phyloP scores from a whole-genome alignment of 139 green algal species.

The Nannochloris sp. region DNA sequence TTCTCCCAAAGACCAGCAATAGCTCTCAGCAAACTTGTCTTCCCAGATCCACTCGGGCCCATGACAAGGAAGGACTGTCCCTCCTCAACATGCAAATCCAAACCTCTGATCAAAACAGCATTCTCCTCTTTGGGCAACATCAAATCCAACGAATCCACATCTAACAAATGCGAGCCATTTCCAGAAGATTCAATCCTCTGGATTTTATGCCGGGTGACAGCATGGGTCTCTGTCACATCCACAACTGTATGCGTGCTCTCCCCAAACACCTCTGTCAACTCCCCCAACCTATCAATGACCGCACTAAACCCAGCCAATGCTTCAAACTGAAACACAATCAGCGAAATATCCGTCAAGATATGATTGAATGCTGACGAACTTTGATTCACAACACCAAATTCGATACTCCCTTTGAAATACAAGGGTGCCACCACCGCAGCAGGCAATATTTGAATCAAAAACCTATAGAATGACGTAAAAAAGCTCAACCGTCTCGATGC shows the following conservation, averaged over 20 bases:
- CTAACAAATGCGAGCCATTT: background rate
- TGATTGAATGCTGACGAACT: constrained; percentile 91
- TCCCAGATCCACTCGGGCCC: constrained; percentile 80
- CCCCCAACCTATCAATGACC: constrained; percentile 80
- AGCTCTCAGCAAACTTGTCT: constrained; percentile 82
- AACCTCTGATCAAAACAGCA: constrained; percentile 12
- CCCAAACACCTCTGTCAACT: constrained; percentile 68
- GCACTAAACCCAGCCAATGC: constrained; percentile 79
- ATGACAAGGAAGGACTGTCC: constrained; percentile 76
- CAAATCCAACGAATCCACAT: constrained; percentile 43
- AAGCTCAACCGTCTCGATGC: constrained; percentile 88
- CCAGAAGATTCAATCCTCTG: background rate
- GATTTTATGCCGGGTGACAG: background rate
- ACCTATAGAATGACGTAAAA: constrained; percentile 94
- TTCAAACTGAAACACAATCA: constrained; percentile 94
- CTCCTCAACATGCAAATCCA: constrained; percentile 30
- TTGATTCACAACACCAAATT: constrained; percentile 98
- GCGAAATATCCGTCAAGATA: constrained; percentile 85
- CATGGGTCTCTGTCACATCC: background rate
- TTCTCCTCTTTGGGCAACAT: constrained; percentile 17
- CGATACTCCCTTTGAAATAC: constrained; percentile 92
- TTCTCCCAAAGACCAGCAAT: constrained; percentile 84
- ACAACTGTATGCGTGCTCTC: background rate
- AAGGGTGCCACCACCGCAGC: constrained; percentile 95
- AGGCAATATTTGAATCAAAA: constrained; percentile 88